Base-by-base conservation (phyloP, 164 flowering plant genomes). In the Vitis rotundifolia region DNA sequence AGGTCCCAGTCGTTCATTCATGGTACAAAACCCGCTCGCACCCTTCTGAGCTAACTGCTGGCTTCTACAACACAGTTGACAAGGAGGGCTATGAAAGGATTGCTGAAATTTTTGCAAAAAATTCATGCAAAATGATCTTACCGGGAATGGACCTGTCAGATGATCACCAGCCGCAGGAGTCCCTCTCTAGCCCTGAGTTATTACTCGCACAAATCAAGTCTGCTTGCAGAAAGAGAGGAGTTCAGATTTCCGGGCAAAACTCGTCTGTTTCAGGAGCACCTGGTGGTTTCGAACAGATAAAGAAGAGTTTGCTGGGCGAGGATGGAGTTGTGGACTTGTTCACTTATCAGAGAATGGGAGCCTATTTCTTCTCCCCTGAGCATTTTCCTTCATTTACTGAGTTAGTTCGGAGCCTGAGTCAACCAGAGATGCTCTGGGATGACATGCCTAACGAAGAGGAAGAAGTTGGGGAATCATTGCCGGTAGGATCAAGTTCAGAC, bases 321-420 rank as follows among this genome's bases (percentile, higher is more conserved):
- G 76, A 67, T 60, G 75, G 8, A 19, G 72, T 14, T 48, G 69
- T 89, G 64, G 81, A 85, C 11, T 72, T 79, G 71, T 89, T 92
- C 82, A 87, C 85, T 2, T 91, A 91, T 69, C 90, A 92, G 76
- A 89, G 99, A 70, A 95, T 95, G 98, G 98, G 99, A 19, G 94
- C 95, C 5, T 69, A 83, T 61, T 94, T 94, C 85, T 94, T 94
- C 81, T 92, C 99, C 2, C 97, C 99, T 0, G 88, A 88, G 60
- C 91, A 92, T 70, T 92, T 88, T 26, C 94, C 91, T 49, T 55
- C 76, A 11, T 94, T 94, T 75, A 77, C 94, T 0, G 70, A 73
- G 68, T 85, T 94, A 29, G 86, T 87, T 8, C 76, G 92, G 68
- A 77, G 73, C 55, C 73, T 92, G 9, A 71, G 79, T 70, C 80